Conservation (phyloP, 768 basidiomycete species). For the Phallus indusiatus region DNA sequence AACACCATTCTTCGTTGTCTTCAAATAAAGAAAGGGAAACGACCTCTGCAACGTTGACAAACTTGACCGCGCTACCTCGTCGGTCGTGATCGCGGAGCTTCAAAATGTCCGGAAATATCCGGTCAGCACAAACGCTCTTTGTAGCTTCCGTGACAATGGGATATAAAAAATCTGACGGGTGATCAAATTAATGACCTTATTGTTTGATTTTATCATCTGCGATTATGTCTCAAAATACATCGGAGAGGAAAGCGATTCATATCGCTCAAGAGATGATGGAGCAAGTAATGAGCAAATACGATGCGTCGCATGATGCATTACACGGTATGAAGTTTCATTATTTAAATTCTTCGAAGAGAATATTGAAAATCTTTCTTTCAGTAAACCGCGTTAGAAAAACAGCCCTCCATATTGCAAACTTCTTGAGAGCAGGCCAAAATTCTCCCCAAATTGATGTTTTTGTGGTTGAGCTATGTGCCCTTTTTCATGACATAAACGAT, state of each 20-base stretch:
- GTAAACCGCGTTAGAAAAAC: conserved; percentile 78
- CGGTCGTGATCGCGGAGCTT: background rate
- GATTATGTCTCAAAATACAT: conserved; percentile 6
- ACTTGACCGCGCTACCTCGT: background rate
- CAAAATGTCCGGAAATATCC: background rate
- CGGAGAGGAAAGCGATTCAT: conserved; percentile 28
- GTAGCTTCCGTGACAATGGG: too few species aligned
- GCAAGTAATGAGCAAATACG: conserved; percentile 66
- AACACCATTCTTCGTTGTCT: background rate
- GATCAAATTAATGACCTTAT: background rate
- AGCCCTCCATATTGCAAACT: conserved; percentile 56
- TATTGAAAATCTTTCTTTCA: conserved; percentile 18
- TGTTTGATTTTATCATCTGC: background rate
- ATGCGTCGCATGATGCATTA: conserved; percentile 71
- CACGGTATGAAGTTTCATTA: conserved; percentile 49
- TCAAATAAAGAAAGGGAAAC: background rate
- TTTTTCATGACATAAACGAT: conserved; percentile 82
- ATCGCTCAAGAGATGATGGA: conserved; percentile 63
- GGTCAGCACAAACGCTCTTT: too few species aligned
- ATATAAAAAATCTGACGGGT: background rate
- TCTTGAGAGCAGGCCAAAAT: conserved; percentile 21
- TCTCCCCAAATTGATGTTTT: conserved; percentile 50
- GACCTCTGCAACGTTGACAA: background rate
- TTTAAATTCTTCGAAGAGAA: background rate
- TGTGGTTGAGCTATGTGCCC: conserved; percentile 74